Evolutionary conservation across 2,329 filamentous ascomycete species (phyloP).

Genomic region (Xenosphaeropsis pyriputrescens): DNA sequence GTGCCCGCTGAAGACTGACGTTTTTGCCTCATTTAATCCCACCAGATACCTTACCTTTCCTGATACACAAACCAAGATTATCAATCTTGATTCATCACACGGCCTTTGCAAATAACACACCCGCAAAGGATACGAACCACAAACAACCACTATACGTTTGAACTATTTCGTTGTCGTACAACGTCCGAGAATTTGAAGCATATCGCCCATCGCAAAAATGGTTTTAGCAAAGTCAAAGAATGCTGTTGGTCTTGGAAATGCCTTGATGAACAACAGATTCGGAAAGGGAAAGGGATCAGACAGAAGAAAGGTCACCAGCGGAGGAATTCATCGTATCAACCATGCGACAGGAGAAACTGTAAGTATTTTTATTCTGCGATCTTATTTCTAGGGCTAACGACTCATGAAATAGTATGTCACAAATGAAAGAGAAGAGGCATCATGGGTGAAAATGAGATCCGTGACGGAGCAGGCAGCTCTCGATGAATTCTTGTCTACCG

Average conservation of each 20-base stretch:
- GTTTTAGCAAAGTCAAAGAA: constrained; percentile 88
- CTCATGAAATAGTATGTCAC: constrained; percentile 55
- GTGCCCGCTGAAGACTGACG: no score
- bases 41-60: no score
- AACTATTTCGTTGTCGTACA: no score
- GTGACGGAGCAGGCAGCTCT: constrained; percentile 93
- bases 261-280: constrained; percentile 97
- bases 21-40: no score
- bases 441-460: constrained; percentile 99
- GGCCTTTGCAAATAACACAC: no score
- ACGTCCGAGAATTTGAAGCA: no score
- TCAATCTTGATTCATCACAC: no score
- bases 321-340: constrained; percentile 46
- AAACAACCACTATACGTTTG: no score
- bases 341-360: constrained; percentile 67
- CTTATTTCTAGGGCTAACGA: constrained; percentile 9
- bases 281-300: constrained; percentile 80
- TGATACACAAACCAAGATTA: no score
- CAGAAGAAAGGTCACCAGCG: constrained; percentile 55
- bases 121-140: no score
- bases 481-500: constrained; percentile 91
- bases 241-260: constrained; percentile 85
- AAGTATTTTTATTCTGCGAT: constrained; percentile 7
- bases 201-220: constrained; percentile 27
- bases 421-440: constrained; percentile 77